phyloP scores from a whole-genome alignment of 2,329 filamentous ascomycete genomes.

The Neonectria neomacrospora region DNA sequence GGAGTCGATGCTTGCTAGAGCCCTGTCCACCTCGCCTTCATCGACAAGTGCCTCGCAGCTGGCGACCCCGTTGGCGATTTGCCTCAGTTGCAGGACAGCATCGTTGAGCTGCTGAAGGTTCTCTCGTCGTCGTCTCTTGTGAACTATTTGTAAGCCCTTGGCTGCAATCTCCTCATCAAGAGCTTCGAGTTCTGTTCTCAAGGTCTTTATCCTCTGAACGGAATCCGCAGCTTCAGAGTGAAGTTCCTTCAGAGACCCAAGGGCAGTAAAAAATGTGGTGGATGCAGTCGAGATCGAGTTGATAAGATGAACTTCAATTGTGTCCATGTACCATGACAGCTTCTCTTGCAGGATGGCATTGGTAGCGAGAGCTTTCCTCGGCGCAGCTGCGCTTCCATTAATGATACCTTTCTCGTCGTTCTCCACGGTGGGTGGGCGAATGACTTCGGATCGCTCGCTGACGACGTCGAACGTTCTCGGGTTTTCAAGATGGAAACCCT shows the following conservation, averaged over 20 bases:
- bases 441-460: conserved; percentile 95
- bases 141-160: conserved; percentile 85
- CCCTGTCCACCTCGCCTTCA: conserved; percentile 82
- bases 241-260: conserved; percentile 89
- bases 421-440: conserved; percentile 71
- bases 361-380: conserved; percentile 89
- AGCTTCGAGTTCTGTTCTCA: conserved; percentile 81
- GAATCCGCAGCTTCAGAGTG: conserved; percentile 94
- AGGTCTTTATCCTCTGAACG: conserved; percentile 82
- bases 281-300: conserved; percentile 96
- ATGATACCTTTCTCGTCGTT: conserved; percentile 63
- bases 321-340: conserved; percentile 99
- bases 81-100: conserved; percentile 83
- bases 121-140: conserved; percentile 82
- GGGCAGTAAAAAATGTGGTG: conserved; percentile 93
- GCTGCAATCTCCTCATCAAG: conserved; percentile 90
- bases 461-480: conserved; percentile 96
- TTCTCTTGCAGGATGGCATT: conserved; percentile 99
- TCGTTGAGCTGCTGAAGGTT: conserved; percentile 86
- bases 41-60: conserved; percentile 86
- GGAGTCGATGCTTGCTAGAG: conserved; percentile 79
- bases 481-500: conserved; percentile 94
- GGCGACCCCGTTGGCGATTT: conserved; percentile 79
- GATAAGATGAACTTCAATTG: conserved; percentile 96
- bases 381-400: conserved; percentile 67